Base-by-base conservation (phyloP, 805 yeast species). In the Metschnikowia reukaufii region DNA sequence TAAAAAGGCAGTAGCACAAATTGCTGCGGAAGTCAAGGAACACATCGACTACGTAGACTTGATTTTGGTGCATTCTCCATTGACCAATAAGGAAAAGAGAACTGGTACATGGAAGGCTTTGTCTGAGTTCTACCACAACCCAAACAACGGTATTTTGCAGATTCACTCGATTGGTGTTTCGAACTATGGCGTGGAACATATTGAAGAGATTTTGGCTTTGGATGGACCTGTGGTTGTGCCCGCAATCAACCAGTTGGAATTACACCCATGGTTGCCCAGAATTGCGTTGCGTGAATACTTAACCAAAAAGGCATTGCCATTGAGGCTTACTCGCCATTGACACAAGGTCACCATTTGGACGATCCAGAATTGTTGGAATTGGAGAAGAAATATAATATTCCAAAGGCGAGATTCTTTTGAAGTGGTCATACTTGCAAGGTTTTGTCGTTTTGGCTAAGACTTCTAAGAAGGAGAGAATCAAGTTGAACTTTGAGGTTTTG, bases 241-340 rank as follows among this genome's bases (percentile, higher is more conserved):
- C 0, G 88, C 83, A 0, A 84, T 86, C 35, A 84, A 88, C 63
- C 96, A 89, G 63, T 79, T 88, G 59, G 96, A 88, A 64, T 75
- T 88, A 42, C 87, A 88, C 49, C 96, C 94, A 17, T 87, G 94
- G 91, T 72, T 84, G 58, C 87, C 84, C 68, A 73, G 86, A 56
- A 67, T 73, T 44, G 82, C 83, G 42, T 71, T 88, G 47, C 80
- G 85, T 18, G 77, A 81, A 44, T 85, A 69, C 65, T 82, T 86
- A 61, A 70, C 73, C 27, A 59, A 72, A 13, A 65, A 83, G 47
- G 73, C 37, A 77, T 90, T 34, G 66, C 72, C 5, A 78, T 84
- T 9, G 88, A 86, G 62, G 91, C 95, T 0, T 90, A 78, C 66
- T 82, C 94, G 6, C 96, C 97, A 6, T 76, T 90, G 59, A 82